Evolutionary conservation across 2,329 filamentous ascomycete genomes (phyloP), one percentile per base, ranked within the genome.

Genomic region (Sclerotinia sclerotiorum): DNA sequence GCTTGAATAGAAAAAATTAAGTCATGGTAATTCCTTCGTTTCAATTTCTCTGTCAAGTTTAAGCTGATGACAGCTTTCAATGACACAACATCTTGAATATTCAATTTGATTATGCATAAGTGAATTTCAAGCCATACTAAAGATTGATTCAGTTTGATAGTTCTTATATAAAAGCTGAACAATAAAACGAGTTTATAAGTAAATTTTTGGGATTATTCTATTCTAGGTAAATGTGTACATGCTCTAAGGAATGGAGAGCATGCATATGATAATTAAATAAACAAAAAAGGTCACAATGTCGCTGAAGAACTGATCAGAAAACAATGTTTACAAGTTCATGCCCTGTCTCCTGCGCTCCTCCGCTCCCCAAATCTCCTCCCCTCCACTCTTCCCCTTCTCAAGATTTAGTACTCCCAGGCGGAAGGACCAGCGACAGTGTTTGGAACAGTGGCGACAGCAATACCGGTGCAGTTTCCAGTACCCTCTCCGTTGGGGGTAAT

Each of bases 211-310:
- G 6, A 42, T 42, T 42, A 42, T 42, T 42, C 39, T 42, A 42
- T 42, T 42, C 5, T 42, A 42, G 39, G 39, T 17, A 42, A 27
- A 42, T 39, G n/a, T 24, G 24, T 21, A 21, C 76, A 82, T 69
- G 84, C 83, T 11, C 17, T 27, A 51, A 62, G 60, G 46, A 62
- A 51, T 51, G 46, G 39, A 27, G 32, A 32, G 29, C 60, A 51
- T 35, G 13, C 15, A 51, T 19, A 6, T 35, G 13, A 17, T 49
- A 17, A n/a, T 49, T 51, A 57, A n/a, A 24, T 62, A 51, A 24
- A 62, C 24, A 60, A 27, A 29, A 62, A 35, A 24, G n/a, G 46
- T 62, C 21, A 24, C 46, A 27, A 39, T 51, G 29, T 51, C 60
- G 60, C 60, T 32, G 51, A 62, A 39, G 32, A 51, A 62, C 46